These are phyloP conservation scores for Thalassiosira hispida DNA, from an alignment of 352 stramenopile genomes.

Conservation along the genomic window DNA sequence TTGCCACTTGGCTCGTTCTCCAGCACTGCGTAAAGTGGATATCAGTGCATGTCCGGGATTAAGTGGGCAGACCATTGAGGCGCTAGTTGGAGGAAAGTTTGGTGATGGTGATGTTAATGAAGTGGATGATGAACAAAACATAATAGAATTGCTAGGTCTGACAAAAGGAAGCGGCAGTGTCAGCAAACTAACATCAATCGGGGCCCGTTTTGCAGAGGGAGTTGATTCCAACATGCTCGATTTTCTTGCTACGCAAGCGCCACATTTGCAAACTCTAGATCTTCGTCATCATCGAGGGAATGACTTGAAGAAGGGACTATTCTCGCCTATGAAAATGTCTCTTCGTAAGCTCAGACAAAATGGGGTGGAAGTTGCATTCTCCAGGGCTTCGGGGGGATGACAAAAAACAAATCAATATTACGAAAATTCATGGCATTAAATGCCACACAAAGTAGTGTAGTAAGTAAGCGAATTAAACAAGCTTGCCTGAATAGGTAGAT, in stretches of 20 bases:
- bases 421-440: slow-evolving; percentile 1
- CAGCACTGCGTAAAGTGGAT: slow-evolving; percentile 35
- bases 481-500: no score
- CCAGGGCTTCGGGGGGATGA: not conserved
- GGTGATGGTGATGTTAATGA: slow-evolving; percentile 8
- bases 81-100: slow-evolving; percentile 21
- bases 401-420: not conserved
- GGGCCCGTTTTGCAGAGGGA: slow-evolving; percentile 26
- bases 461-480: no score
- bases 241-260: slow-evolving; percentile 16
- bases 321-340: slow-evolving; percentile 32
- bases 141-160: slow-evolving; percentile 1
- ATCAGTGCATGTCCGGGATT: slow-evolving; percentile 37
- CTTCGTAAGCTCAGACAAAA: slow-evolving; percentile 39
- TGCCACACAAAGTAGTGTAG: no score
- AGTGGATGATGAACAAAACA: slow-evolving; percentile 27
- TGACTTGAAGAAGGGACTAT: slow-evolving; percentile 4
- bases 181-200: slow-evolving; percentile 38
- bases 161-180: slow-evolving; percentile 6
- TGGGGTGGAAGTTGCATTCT: slow-evolving; percentile 35
- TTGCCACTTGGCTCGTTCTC: slow-evolving; percentile 19
- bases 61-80: slow-evolving; percentile 27
- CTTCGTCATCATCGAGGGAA: slow-evolving; percentile 31
- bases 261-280: slow-evolving; percentile 39
- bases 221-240: slow-evolving; percentile 34